phyloP scores from a whole-genome alignment of 148 eudicot genomes.

The Chenopodium album region DNA sequence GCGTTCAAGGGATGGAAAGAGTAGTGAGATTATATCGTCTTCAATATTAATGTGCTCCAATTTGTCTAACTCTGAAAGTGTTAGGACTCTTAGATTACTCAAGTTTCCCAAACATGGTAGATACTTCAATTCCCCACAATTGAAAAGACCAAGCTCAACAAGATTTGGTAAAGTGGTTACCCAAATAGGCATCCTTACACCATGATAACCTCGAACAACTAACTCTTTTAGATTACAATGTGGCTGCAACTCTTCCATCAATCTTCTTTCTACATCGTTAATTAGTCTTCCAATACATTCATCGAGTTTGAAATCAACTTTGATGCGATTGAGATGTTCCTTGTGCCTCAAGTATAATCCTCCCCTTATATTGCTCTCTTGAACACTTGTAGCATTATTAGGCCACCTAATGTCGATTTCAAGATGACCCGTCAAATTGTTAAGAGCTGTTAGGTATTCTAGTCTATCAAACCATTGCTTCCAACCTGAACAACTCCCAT shows the following conservation, averaged over 20 bases:
- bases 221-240: too few species aligned
- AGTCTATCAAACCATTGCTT: background rate
- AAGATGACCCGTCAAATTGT: constrained; percentile 14
- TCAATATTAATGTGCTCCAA: constrained; percentile 18
- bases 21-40: too few species aligned
- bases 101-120: constrained; percentile 23
- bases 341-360: constrained; percentile 11
- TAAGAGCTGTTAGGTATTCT: constrained; percentile 2
- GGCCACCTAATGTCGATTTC: background rate
- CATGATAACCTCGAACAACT: too few species aligned
- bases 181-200: too few species aligned
- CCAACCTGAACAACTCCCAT: background rate
- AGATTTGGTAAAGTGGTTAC: constrained; percentile 10
- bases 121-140: background rate
- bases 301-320: background rate
- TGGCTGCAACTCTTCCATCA: constrained; percentile 8
- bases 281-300: background rate
- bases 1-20: constrained; percentile 13
- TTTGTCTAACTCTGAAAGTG: background rate
- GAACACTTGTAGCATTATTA: background rate
- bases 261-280: too few species aligned
- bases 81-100: background rate
- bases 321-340: background rate
- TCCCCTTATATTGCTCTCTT: background rate
- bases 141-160: background rate